Evolutionary conservation across 2,329 filamentous ascomycete species (phyloP), one percentile per base, ranked within the genome.

Genomic region (Gremmenia infestans): DNA sequence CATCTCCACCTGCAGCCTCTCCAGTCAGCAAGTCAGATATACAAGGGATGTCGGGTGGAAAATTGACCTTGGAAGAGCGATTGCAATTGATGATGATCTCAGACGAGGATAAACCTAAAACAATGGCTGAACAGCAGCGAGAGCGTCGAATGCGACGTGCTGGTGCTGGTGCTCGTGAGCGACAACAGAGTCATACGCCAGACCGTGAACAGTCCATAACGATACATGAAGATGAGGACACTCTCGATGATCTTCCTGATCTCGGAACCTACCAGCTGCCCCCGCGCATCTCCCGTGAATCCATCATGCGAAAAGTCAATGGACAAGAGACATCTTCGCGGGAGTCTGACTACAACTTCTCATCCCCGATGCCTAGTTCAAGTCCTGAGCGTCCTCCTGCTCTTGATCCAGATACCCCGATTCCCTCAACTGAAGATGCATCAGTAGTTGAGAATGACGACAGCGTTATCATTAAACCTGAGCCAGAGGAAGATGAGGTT

Each of bases 21-120:
- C 78, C 82, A 0, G 76, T 82, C 39, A 87, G 82, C 67, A 95
- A 92, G 71, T 79, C 85, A 4, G 92, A 97, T 57, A 85, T 92
- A 35, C 82, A 89, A 55, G 88, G 82, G 64, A 87, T 94, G 68
- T 84, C 84, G 52, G 86, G 86, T 60, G 80, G 81, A 55, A 88
- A 84, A 59, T 91, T 96, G 85, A 83, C 91, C 0, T 77, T 96
- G 3, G 91, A 96, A 68, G 91, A 97, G 69, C 82, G 91, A 47
- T 77, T 97, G 51, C 86, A 87, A 67, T 79, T 96, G 48, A 94
- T 97, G 89, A 91, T 93, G 85, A 81, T 92, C 47, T 89, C 89
- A 17, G 82, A 88, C 53, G 84, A 87, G 55, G 76, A 75, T 19
- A 73, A 73, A 42, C 73, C 72, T 50, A 85, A 84, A 70, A 76